Conservation (phyloP, 495 filamentous ascomycete genomes). For the Penicillium salamii region DNA sequence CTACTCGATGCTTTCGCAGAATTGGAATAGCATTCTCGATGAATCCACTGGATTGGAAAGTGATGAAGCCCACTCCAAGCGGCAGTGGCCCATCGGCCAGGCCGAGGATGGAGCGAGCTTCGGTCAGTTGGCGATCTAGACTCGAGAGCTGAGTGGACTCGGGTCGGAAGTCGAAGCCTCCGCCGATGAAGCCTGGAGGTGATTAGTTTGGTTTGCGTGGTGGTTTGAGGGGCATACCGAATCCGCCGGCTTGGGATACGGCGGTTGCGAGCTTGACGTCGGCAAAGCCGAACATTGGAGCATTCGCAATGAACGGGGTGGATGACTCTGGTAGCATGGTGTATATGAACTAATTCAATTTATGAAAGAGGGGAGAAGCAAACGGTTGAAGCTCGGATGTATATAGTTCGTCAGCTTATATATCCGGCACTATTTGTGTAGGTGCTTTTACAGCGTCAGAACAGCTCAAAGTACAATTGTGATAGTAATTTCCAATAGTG, state of each 20-base stretch:
- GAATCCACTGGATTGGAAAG: constrained; percentile 35
- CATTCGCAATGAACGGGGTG: constrained; percentile 55
- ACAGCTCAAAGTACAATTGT: too few relatives aligned
- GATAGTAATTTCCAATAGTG: too few relatives aligned
- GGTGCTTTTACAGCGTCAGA: too few relatives aligned
- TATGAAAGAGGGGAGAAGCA: neutral
- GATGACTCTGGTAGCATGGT: constrained; percentile 13
- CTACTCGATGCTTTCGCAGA: constrained; percentile 46
- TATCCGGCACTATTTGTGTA: too few relatives aligned
- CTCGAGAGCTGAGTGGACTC: constrained; percentile 62
- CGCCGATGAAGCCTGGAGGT: constrained; percentile 54
- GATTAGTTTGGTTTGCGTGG: neutral
- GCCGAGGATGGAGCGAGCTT: constrained; percentile 56
- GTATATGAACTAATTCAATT: neutral
- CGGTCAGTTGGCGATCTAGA: constrained; percentile 64
- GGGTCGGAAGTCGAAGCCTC: constrained; percentile 68
- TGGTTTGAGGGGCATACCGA: constrained; percentile 46
- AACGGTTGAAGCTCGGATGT: too few relatives aligned
- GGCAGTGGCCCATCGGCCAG: constrained; percentile 56
- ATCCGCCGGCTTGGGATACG: constrained; percentile 71
- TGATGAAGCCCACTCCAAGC: constrained; percentile 60
- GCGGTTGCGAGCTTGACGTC: constrained; percentile 66
- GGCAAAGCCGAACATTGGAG: constrained; percentile 72
- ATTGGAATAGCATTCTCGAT: constrained; percentile 38
- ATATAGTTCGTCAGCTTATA: too few relatives aligned